These are phyloP conservation scores for Caryopteris hybrid DNA, from an alignment of 305 asterid species.

Conservation along the genomic window DNA sequence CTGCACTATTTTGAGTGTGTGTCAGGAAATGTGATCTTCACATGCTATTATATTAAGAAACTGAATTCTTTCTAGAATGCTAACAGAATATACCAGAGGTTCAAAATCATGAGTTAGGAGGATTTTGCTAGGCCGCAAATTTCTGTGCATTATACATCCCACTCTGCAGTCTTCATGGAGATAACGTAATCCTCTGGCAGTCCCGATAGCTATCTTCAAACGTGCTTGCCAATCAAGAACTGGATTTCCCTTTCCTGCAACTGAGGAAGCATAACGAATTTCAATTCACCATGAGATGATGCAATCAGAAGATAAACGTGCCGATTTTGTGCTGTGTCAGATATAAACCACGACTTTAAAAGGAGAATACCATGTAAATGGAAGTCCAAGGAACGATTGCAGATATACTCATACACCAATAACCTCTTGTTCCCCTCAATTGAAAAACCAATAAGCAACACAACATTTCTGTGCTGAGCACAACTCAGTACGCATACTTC, in stretches of 20 bases:
- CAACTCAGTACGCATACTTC: slow-evolving; percentile 83
- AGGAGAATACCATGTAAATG: slow-evolving; percentile 66
- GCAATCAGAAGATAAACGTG: slow-evolving; percentile 4
- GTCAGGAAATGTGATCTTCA: neutral
- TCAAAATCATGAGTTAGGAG: slow-evolving; percentile 86
- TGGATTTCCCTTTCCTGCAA: slow-evolving; percentile 46
- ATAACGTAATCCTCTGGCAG: slow-evolving; percentile 87
- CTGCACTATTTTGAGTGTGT: neutral
- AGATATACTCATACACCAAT: slow-evolving; percentile 74
- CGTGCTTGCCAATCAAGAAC: slow-evolving; percentile 67
- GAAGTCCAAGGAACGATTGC: slow-evolving; percentile 72
- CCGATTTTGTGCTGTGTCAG: neutral
- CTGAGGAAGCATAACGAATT: neutral
- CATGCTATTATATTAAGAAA: neutral
- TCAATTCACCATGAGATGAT: neutral
- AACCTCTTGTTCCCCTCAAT: slow-evolving; percentile 56
- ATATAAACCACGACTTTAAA: neutral
- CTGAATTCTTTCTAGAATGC: slow-evolving; percentile 8
- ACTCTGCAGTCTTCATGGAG: slow-evolving; percentile 97
- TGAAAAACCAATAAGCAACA: slow-evolving; percentile 76
- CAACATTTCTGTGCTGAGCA: slow-evolving; percentile 92
- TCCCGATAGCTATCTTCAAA: slow-evolving; percentile 72
- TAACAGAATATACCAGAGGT: slow-evolving; percentile 57
- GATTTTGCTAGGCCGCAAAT: slow-evolving; percentile 75
- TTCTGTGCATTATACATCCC: slow-evolving; percentile 78